Evolutionary conservation across 352 stramenopile genomes (phyloP), one percentile per base, ranked within the genome.

Genomic region (Pythium phragmitis): DNA sequence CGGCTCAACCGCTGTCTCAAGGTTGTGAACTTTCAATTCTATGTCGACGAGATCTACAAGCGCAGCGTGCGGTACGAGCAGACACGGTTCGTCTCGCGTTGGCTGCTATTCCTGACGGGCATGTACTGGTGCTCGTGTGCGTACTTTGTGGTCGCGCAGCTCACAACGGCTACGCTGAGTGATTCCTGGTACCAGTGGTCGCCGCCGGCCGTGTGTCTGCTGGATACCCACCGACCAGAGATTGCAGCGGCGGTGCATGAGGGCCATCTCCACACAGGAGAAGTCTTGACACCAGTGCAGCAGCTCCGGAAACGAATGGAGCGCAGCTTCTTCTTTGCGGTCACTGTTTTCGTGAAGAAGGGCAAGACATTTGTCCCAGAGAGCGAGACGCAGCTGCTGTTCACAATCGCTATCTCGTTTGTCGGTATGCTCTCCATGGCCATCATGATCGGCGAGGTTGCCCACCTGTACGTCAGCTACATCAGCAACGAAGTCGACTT

Each of bases 401-500:
- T 76, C 33, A 62, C 41, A 5, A 49, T 76, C 16, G 26, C 45
- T 0, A 56, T 70, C 11, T 70, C 56, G 54, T 72, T 73, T 56
- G 43, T 58, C 14, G 79, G 82, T 0, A 73, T 88, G 54, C 71
- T 91, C 21, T 67, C 81, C 43, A 91, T 88, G 82, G 78, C 76
- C 19, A 67, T 88, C 13, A 89, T 91, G 78, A 89, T 91, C 47
- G 78, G 80, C 7, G 78, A 89, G 55, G 76, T 89, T 49, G 79
- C 79, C 1, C 87, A 81, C 36, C 59, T 91, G 34, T 76, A 64
- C 59, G 53, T 76, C 16, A 68, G 48, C 1, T 65, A 67, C 26
- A 76, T 72, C 43, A 51, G 59, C 34, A 69, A 76, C 56, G 69
- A 76, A 63, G 62, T 76, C 19, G 58, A 68, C 34, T 91, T 87